These are phyloP conservation scores for Tagetes patula DNA, from an alignment of 129 eudicot species.

Conservation along the genomic window DNA sequence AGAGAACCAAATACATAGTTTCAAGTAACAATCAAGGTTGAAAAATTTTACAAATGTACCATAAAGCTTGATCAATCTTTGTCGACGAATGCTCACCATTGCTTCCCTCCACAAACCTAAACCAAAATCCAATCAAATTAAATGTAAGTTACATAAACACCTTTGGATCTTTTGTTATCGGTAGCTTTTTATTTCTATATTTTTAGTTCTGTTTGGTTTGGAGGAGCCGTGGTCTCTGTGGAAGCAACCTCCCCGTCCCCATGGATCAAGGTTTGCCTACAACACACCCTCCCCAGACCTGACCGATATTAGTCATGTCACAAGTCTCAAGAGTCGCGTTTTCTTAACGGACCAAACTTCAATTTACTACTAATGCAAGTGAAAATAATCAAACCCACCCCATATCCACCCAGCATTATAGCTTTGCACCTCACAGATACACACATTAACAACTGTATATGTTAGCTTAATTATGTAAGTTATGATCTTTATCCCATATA, in stretches of 20 bases:
- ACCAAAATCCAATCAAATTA: constrained; percentile 13
- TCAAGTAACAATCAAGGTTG: background rate
- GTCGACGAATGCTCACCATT: constrained; percentile 92
- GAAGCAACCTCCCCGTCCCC: too few species aligned
- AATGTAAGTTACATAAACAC: constrained; percentile 14
- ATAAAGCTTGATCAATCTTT: constrained; percentile 42
- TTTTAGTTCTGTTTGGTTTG: too few species aligned
- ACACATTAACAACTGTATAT: constrained; percentile 1
- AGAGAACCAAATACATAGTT: constrained; percentile 3
- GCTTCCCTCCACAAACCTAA: constrained; percentile 37
- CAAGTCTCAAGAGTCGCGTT: background rate
- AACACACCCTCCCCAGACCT: too few species aligned
- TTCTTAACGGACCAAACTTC: background rate
- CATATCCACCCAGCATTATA: constrained; percentile 23
- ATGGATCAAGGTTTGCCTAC: too few species aligned
- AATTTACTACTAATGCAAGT: background rate
- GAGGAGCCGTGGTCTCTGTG: too few species aligned
- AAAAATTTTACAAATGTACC: constrained; percentile 26
- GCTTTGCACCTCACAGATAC: constrained; percentile 7
- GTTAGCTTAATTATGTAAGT: background rate
- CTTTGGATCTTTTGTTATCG: background rate
- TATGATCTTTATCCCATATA: constrained; percentile 13
- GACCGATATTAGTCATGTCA: background rate
- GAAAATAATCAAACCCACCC: background rate
- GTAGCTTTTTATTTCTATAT: too few species aligned